Percentiles rank a stretch among this genome's conserved stretches.
These are phyloP conservation scores for Pseudozyma thailandica DNA, from an alignment of 1,284 basidiomycete genomes.

Conservation along the genomic window DNA sequence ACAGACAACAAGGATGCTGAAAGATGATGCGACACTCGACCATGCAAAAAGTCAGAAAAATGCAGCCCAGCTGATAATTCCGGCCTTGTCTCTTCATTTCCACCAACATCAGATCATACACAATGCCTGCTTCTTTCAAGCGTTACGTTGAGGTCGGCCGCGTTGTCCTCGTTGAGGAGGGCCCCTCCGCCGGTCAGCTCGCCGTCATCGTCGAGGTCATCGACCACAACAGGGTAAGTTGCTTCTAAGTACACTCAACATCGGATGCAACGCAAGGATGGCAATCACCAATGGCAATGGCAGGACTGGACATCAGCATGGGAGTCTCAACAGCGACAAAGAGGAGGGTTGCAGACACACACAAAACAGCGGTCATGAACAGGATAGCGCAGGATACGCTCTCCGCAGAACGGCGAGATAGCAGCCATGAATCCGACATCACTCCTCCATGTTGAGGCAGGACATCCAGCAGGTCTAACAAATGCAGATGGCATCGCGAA, in stretches of 20 bases:
- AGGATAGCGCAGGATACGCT: no score
- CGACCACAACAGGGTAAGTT: constrained; percentile 94
- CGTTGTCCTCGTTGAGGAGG: constrained; percentile 93
- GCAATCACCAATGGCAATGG: no score
- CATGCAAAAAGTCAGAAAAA: background rate
- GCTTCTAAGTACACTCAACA: background rate
- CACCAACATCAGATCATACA: constrained; percentile 35
- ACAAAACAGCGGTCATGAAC: no score
- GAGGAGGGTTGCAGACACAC: background rate
- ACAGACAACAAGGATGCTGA: constrained; percentile 10
- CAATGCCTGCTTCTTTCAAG: constrained; percentile 75
- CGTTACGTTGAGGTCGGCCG: constrained; percentile 98
- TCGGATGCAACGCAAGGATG: background rate
- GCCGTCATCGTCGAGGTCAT: constrained; percentile 97
- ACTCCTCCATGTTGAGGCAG: no score
- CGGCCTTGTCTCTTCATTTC: constrained; percentile 5
- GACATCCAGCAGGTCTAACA: no score
- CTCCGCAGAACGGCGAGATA: no score
- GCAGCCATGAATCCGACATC: no score
- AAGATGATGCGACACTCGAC: constrained; percentile 1
- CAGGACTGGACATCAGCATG: background rate
- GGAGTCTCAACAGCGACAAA: background rate
- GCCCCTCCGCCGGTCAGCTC: constrained; percentile 85
- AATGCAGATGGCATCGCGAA: no score
- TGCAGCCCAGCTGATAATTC: constrained; percentile 21